phyloP scores from a whole-genome alignment of 2,329 filamentous ascomycete genomes.

The Cladosporium sp. region DNA sequence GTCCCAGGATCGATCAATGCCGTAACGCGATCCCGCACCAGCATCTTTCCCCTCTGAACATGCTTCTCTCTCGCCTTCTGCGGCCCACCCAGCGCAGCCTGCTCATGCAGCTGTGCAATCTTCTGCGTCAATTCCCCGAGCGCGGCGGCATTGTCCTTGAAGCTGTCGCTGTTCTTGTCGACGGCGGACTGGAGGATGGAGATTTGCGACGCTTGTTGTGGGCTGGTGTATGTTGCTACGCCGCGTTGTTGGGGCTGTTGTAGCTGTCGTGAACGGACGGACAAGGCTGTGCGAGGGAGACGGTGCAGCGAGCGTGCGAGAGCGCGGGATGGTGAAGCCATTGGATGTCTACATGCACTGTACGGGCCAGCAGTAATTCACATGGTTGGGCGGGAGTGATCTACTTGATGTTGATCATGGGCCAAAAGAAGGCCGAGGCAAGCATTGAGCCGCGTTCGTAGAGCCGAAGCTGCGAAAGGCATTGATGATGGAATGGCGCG shows the following conservation, averaged over 20 bases:
- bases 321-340: conserved; percentile 19
- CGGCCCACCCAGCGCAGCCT: conserved; percentile 69
- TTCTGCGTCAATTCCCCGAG: conserved; percentile 73
- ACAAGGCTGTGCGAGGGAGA: not conserved
- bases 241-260: conserved; percentile 34
- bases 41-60: conserved; percentile 85
- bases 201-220: conserved; percentile 78
- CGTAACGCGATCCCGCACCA: conserved; percentile 84
- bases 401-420: conserved; percentile 10
- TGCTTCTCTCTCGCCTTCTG: conserved; percentile 86
- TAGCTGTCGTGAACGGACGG: conserved; percentile 21
- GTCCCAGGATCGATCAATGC: conserved; percentile 86
- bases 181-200: conserved; percentile 75
- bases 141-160: conserved; percentile 74
- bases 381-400: not conserved
- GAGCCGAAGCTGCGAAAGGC: not conserved
- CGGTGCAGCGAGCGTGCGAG: conserved; percentile 13
- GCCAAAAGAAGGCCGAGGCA: conserved; percentile 7
- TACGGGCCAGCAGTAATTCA: not conserved
- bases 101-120: conserved; percentile 69
- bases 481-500: not conserved
- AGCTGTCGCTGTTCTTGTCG: conserved; percentile 75
- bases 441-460: conserved; percentile 3
- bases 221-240: conserved; percentile 75
- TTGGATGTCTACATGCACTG: not conserved